Evolutionary conservation across 164 flowering plant genomes (phyloP), one percentile per base, ranked within the genome.

Genomic region (Vitis rupestris): DNA sequence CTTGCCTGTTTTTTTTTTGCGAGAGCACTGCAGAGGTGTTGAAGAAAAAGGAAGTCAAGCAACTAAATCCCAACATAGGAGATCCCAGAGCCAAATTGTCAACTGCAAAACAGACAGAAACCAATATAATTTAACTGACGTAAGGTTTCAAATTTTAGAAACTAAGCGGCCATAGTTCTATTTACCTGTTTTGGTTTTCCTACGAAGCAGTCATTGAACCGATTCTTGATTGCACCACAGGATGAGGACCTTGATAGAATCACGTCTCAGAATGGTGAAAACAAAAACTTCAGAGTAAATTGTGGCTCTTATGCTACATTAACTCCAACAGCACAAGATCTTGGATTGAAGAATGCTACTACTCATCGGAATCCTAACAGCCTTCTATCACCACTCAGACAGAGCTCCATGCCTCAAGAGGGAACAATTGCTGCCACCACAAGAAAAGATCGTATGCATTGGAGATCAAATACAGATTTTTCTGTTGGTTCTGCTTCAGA

Each of bases 401-500:
- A 70, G 14, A 65, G 66, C 50, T 64, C 79, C 37, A 65, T 65
- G 50, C 81, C 79, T 53, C 59, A 30, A 48, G 65, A 66, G 44
- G 73, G 48, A 69, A 48, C 55, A 56, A 50, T 37, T 48, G 64
- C 64, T 63, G 49, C 64, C 31, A 70, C 27, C 10, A 54, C 50
- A 27, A 57, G 59, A 49, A 64, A 62, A 9, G 63, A 67, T 58
- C 52, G 65, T 13, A 55, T 52, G 47, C 80, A 74, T 56, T 58
- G 19, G 15, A 72, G 76, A 48, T 75, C 81, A 69, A 79, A 61
- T 54, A 72, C 79, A 49, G 79, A 79, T 53, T 77, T 78, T 77
- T 83, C 86, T 14, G 50, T 65, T 19, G 80, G 67, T 67, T 80
- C 78, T 67, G 67, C 60, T 64, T 80, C 83, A 67, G 84, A 81